These are phyloP conservation scores for Wickerhamomyces sydowiorum DNA, from an alignment of 805 yeast species.

Conservation along the genomic window DNA sequence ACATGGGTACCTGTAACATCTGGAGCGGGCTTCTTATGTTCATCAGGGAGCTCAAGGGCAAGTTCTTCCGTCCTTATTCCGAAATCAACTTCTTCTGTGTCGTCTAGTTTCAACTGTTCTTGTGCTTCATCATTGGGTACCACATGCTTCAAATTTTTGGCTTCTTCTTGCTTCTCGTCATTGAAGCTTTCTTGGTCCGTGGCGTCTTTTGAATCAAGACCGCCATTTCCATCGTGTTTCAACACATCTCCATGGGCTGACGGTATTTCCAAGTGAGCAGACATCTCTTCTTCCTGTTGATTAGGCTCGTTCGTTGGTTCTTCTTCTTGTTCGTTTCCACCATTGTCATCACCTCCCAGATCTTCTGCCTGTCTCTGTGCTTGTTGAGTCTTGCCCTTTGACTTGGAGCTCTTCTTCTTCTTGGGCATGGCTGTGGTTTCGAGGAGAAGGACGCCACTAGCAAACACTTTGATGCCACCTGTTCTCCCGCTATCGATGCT, in stretches of 20 bases:
- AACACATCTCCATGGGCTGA: neutral
- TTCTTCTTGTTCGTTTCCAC: neutral
- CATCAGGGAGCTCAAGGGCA: no score
- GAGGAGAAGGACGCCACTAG: no score
- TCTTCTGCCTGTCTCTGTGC: neutral
- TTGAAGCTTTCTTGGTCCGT: neutral
- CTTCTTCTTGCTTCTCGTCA: slow-evolving; percentile 3
- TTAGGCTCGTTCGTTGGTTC: neutral
- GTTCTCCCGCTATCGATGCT: neutral
- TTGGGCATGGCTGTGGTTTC: slow-evolving; percentile 1
- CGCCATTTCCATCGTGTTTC: neutral
- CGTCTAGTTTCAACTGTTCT: no score
- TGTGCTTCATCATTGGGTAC: slow-evolving; percentile 1
- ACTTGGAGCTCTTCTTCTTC: slow-evolving; percentile 2
- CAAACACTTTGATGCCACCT: no score
- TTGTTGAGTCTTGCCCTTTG: neutral
- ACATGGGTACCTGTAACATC: no score
- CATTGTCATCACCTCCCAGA: neutral
- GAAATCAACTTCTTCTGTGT: no score
- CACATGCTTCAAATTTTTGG: slow-evolving; percentile 2
- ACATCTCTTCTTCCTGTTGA: neutral
- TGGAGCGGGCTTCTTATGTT: no score
- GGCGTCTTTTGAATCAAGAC: neutral
- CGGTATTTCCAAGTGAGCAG: neutral
- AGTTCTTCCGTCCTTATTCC: no score